Conservation (phyloP, 805 yeast genomes). For the Kluyveromyces dobzhanskii region DNA sequence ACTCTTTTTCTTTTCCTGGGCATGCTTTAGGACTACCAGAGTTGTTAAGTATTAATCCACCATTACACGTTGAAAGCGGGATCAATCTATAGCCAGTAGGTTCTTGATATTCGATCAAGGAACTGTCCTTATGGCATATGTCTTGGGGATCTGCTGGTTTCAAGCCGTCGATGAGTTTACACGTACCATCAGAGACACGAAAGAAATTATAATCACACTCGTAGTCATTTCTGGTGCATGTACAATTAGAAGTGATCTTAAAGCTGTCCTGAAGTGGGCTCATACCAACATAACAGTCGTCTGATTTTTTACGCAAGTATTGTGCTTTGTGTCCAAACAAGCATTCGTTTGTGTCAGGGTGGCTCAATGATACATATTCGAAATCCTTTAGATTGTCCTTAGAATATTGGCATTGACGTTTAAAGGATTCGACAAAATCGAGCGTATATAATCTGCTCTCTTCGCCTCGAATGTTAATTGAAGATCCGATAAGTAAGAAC, state of each 20-base stretch:
- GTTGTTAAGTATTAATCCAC: conserved; percentile 66
- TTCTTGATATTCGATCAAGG: conserved; percentile 62
- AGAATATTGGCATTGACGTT: conserved; percentile 49
- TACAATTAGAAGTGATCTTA: conserved; percentile 55
- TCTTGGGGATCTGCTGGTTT: conserved; percentile 55
- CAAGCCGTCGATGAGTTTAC: conserved; percentile 72
- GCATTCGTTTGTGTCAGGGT: conserved; percentile 48
- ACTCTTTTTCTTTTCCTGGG: conserved; percentile 77
- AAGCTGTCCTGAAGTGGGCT: conserved; percentile 52
- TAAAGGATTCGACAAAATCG: conserved; percentile 47
- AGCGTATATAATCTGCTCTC: conserved; percentile 42
- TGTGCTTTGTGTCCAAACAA: conserved; percentile 62
- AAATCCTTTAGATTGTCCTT: conserved; percentile 46
- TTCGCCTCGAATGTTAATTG: conserved; percentile 37
- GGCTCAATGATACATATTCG: conserved; percentile 54
- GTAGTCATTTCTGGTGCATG: conserved; percentile 78
- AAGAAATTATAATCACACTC: conserved; percentile 90
- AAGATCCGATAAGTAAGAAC: conserved; percentile 54
- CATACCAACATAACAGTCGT: conserved; percentile 58
- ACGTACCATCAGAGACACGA: conserved; percentile 69
- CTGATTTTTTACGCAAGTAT: conserved; percentile 50
- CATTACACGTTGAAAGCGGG: conserved; percentile 78
- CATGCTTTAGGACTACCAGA: conserved; percentile 58
- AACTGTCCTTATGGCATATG: conserved; percentile 46
- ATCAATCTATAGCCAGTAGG: conserved; percentile 90